Conservation (phyloP, 257 asterid species). For the Penstemon davidsonii region DNA sequence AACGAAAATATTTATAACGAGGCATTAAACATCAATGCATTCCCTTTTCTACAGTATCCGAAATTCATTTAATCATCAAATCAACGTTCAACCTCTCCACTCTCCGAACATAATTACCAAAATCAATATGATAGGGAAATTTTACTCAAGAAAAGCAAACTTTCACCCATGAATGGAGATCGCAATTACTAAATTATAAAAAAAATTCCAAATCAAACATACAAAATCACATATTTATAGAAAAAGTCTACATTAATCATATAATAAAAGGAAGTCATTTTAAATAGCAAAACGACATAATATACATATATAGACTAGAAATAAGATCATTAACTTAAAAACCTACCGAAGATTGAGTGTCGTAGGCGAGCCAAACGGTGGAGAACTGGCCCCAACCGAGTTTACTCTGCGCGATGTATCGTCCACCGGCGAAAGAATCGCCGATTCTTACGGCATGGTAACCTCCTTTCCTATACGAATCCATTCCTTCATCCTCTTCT, state of each 20-base stretch:
- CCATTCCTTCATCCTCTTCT: constrained; percentile 82
- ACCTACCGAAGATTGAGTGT: constrained; percentile 73
- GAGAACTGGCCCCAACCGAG: constrained; percentile 99
- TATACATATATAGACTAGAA: too few species aligned
- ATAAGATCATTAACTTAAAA: background rate
- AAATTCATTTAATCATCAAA: too few species aligned
- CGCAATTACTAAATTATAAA: background rate
- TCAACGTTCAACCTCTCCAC: too few species aligned
- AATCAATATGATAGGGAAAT: too few species aligned
- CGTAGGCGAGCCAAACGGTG: constrained; percentile 96
- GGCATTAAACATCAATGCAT: too few species aligned
- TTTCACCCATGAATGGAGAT: too few species aligned
- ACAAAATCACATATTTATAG: background rate
- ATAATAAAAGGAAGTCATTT: background rate
- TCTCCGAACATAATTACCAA: too few species aligned
- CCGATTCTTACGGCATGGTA: constrained; percentile 87
- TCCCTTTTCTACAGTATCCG: too few species aligned
- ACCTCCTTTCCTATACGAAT: constrained; percentile 80
- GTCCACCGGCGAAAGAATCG: constrained; percentile 71
- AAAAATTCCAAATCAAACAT: background rate
- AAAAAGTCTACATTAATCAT: background rate
- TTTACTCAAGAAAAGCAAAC: too few species aligned
- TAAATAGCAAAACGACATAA: background rate
- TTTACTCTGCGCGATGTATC: constrained; percentile 90
- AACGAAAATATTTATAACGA: too few species aligned